Conservation (phyloP, 202 grass and related monocot genomes). For the Panicum hallii region DNA sequence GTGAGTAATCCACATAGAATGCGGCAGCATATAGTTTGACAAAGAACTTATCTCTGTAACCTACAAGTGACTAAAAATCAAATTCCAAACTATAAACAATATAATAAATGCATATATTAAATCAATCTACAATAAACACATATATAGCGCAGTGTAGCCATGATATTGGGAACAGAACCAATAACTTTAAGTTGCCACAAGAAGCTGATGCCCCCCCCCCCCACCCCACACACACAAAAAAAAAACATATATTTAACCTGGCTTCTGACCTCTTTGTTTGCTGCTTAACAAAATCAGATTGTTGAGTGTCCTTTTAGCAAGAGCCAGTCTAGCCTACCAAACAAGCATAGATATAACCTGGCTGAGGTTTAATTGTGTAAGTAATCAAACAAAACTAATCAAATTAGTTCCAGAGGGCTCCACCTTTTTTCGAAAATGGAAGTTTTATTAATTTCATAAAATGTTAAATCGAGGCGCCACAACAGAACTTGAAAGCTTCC, state of each 20-base stretch:
- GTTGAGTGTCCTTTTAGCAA: background rate
- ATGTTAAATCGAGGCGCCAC: too few relatives aligned
- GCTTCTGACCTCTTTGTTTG: background rate
- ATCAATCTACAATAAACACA: background rate
- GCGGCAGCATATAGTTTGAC: conserved; percentile 90
- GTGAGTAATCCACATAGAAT: conserved; percentile 66
- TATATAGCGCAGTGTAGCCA: background rate
- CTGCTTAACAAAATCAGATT: background rate
- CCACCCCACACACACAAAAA: too few relatives aligned
- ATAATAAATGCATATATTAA: background rate
- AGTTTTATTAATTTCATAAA: too few relatives aligned
- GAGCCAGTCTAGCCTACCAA: background rate
- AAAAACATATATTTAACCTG: background rate
- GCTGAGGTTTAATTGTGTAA: background rate
- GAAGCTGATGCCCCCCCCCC: background rate
- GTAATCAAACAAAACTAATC: background rate
- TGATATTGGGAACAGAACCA: background rate
- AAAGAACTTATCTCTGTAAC: conserved; percentile 95
- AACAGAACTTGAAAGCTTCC: too few relatives aligned
- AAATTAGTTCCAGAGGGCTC: background rate
- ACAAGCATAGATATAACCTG: background rate
- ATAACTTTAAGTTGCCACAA: background rate
- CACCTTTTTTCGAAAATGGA: too few relatives aligned
- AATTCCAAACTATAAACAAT: conserved; percentile 43
- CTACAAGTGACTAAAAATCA: conserved; percentile 61